These are phyloP conservation scores for Penicillium sp. DNA, from an alignment of 2,329 filamentous ascomycete species.

Conservation along the genomic window DNA sequence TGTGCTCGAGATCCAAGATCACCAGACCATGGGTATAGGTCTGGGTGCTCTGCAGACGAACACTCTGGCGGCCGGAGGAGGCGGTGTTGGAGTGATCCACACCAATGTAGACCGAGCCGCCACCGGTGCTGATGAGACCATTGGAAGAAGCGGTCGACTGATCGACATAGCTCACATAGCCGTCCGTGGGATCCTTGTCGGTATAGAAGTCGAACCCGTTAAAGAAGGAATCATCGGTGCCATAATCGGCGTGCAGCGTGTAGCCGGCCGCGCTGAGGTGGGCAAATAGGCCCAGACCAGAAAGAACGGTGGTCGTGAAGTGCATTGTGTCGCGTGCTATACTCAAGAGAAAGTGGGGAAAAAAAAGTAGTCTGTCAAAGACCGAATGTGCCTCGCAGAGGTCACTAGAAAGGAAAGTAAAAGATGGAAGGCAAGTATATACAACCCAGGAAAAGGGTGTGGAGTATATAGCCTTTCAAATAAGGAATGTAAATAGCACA, in stretches of 20 bases:
- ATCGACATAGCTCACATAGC: conserved; percentile 69
- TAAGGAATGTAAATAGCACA: conserved; percentile 12
- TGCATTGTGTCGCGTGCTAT: conserved; percentile 25
- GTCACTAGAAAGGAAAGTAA: conserved; percentile 3
- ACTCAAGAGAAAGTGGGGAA: conserved; percentile 2
- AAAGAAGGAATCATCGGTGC: conserved; percentile 47
- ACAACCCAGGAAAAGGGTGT: conserved; percentile 7
- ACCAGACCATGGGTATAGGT: conserved; percentile 66
- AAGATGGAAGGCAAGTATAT: conserved; percentile 1
- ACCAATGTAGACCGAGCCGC: conserved; percentile 64
- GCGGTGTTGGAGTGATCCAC: conserved; percentile 62
- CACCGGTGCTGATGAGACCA: conserved; percentile 58
- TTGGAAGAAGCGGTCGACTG: conserved; percentile 56
- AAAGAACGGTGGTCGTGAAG: conserved; percentile 26
- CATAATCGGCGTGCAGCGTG: conserved; percentile 50
- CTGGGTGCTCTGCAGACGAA: conserved; percentile 67
- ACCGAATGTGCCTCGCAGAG: conserved; percentile 8
- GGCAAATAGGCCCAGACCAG: conserved; percentile 29
- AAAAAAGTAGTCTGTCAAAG: conserved; percentile 18
- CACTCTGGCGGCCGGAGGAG: conserved; percentile 64
- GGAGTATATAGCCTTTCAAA: conserved; percentile 14
- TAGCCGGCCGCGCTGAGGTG: conserved; percentile 37
- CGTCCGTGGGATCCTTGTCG: conserved; percentile 65
- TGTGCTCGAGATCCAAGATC: conserved; percentile 69
- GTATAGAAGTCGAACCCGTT: conserved; percentile 54